Evolutionary conservation across 1,139 yeast genomes (phyloP), one percentile per base, ranked within the genome.

Genomic region (Saccharomyces pastorianus): DNA sequence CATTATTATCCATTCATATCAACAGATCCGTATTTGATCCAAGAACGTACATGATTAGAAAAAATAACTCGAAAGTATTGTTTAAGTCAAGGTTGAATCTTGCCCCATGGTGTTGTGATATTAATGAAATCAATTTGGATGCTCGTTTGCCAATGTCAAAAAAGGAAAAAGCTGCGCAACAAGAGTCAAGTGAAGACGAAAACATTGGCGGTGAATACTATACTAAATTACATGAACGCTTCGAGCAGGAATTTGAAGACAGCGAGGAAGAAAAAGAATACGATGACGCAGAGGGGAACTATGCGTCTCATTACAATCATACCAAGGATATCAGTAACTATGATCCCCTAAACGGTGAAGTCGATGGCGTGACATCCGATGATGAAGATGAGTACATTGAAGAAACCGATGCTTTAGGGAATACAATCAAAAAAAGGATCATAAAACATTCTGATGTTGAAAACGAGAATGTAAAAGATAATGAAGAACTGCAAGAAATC

Each of bases 11-110:
- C 54, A 80, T 91, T 50, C 97, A 91, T 70, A 86, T 91, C 55
- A 91, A 91, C 68, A 80, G 98, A 65, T 88, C 96, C 2, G 96
- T 89, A 9, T 91, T 90, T 71, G 97, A 91, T 69, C 88, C 95
- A 53, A 75, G 82, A 56, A 88, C 96, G 0, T 93, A 87, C 58
- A 81, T 81, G 77, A 85, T 89, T 32, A 82, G 89, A 57, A 91
- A 91, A 67, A 90, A 91, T 67, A 82, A 88, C 53, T 85, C 96
- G 7, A 81, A 83, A 53, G 95, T 91, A n/a, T 71, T 81, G 17
- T 89, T 89, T 71, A 93, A 95, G 0, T 68, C 81, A 32, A 73
- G 76, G 48, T 71, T 91, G 58, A 84, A 89, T 65, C 71, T 91
- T 64, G 73, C 83, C 4, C 82, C 80, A 20, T 90, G 79, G 71